Evolutionary conservation across 1,284 basidiomycete species (phyloP).

Genomic region (Pterula multifida): DNA sequence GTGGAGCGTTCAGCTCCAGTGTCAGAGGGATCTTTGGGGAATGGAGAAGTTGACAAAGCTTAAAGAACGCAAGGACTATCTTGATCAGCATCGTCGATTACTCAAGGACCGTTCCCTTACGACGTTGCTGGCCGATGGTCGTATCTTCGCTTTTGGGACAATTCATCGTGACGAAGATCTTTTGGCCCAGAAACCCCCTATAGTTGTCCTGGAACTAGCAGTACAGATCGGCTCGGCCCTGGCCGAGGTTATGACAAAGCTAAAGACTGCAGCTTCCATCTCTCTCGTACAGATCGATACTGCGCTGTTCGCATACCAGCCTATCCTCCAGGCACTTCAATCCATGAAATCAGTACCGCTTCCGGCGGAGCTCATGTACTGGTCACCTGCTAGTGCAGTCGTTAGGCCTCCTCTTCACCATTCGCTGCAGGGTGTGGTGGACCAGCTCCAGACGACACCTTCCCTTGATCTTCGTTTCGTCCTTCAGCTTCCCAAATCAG

Average conservation of each 20-base stretch:
- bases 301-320: slow-evolving; percentile 49
- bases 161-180: slow-evolving; percentile 41
- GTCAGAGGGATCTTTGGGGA: slow-evolving; percentile 27
- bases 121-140: slow-evolving; percentile 34
- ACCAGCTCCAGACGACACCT: slow-evolving; percentile 21
- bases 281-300: slow-evolving; percentile 46
- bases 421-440: slow-evolving; percentile 17
- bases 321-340: slow-evolving; percentile 42
- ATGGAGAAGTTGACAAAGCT: slow-evolving; percentile 18
- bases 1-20: slow-evolving; percentile 36
- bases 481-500: slow-evolving; percentile 22
- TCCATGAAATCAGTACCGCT: slow-evolving; percentile 29
- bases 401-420: slow-evolving; percentile 7
- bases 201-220: slow-evolving; percentile 31
- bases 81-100: slow-evolving; percentile 18
- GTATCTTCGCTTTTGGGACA: slow-evolving; percentile 39
- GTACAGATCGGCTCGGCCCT: slow-evolving; percentile 30
- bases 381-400: slow-evolving; percentile 23
- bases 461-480: slow-evolving; percentile 27
- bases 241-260: slow-evolving; percentile 22
- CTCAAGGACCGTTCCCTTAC: slow-evolving; percentile 23
- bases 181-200: slow-evolving; percentile 31
- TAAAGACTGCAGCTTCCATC: slow-evolving; percentile 25
- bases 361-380: slow-evolving; percentile 35
- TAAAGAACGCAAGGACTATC: slow-evolving; percentile 20